Conservation (phyloP, 148 eudicot genomes). For the Suaeda aralocaspica region DNA sequence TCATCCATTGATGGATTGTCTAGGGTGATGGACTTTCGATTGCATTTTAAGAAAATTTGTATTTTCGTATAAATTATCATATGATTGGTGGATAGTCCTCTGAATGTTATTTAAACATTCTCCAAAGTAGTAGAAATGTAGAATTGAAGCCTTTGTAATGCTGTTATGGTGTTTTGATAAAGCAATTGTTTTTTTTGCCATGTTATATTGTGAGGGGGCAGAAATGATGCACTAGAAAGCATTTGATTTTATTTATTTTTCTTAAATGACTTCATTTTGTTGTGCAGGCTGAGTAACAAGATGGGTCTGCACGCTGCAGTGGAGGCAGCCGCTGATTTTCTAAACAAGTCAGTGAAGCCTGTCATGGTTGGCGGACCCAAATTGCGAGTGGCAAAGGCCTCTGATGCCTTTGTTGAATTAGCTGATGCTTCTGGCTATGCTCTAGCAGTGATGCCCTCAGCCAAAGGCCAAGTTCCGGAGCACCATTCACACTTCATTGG, state of each 20-base stretch:
- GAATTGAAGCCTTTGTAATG: not conserved
- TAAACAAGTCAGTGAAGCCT: slow-evolving; percentile 81
- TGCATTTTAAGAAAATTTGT: not conserved
- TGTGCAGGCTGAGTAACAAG: slow-evolving; percentile 52
- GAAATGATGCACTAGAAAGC: not conserved
- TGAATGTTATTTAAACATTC: too few species aligned
- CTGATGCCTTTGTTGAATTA: slow-evolving; percentile 48
- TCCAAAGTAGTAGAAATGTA: too few species aligned
- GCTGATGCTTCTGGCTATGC: slow-evolving; percentile 68
- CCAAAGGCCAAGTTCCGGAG: slow-evolving; percentile 76
- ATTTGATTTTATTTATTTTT: not conserved
- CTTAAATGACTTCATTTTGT: not conserved
- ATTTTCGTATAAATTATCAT: not conserved
- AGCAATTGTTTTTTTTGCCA: not conserved
- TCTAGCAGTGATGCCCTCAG: slow-evolving; percentile 63
- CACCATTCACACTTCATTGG: slow-evolving; percentile 70
- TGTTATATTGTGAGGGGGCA: not conserved
- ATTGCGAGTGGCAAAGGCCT: slow-evolving; percentile 54
- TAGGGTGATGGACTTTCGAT: not conserved
- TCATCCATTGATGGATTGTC: not conserved
- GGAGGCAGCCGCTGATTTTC: slow-evolving; percentile 64
- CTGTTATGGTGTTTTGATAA: not conserved
- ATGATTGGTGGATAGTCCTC: not conserved
- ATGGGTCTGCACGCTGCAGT: slow-evolving; percentile 75
- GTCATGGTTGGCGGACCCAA: slow-evolving; percentile 79